These are phyloP conservation scores for Penicillium psychrofluorescens DNA, from an alignment of 495 filamentous ascomycete genomes.

Conservation along the genomic window DNA sequence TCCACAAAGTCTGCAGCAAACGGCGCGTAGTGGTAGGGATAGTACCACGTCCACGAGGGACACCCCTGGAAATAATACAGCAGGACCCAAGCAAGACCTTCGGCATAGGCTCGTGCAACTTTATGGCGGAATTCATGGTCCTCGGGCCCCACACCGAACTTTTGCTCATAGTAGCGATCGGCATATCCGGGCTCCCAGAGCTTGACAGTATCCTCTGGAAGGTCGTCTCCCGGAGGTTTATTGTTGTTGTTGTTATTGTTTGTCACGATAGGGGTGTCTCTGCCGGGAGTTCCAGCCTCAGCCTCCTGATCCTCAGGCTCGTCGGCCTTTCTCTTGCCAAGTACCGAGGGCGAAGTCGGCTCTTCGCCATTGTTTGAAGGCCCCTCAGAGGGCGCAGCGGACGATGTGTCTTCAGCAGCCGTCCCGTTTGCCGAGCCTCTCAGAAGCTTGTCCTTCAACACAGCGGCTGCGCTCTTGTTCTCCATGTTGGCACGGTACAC, in stretches of 20 bases:
- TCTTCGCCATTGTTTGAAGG: constrained; percentile 13
- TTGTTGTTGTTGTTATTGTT: constrained; percentile 14
- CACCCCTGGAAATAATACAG: constrained; percentile 98
- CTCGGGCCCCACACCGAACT: constrained; percentile 78
- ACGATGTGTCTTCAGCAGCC: constrained; percentile 9
- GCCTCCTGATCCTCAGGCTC: constrained; percentile 54
- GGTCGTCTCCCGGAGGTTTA: constrained; percentile 46
- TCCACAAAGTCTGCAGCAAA: constrained; percentile 94
- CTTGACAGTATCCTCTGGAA: constrained; percentile 70
- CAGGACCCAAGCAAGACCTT: constrained; percentile 96
- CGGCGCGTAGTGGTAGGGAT: constrained; percentile 96
- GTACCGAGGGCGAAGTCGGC: constrained; percentile 35
- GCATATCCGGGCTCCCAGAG: constrained; percentile 95
- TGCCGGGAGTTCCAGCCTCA: constrained; percentile 49
- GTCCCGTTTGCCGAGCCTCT: constrained; percentile 25
- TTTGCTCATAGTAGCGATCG: constrained; percentile 95
- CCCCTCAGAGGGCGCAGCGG: constrained; percentile 9
- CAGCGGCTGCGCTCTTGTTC: constrained; percentile 91
- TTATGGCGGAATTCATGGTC: constrained; percentile 84
- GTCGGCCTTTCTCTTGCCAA: constrained; percentile 58
- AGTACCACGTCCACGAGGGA: constrained; percentile 98
- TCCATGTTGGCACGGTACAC: constrained; percentile 71
- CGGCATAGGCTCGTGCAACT: constrained; percentile 89
- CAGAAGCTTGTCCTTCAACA: constrained; percentile 75
- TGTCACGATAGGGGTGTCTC: constrained; percentile 41